Percentiles rank a stretch among this genome's conserved stretches.
Evolutionary conservation across 768 basidiomycete genomes (phyloP).

Genomic region (Lanmaoa rubissima): DNA sequence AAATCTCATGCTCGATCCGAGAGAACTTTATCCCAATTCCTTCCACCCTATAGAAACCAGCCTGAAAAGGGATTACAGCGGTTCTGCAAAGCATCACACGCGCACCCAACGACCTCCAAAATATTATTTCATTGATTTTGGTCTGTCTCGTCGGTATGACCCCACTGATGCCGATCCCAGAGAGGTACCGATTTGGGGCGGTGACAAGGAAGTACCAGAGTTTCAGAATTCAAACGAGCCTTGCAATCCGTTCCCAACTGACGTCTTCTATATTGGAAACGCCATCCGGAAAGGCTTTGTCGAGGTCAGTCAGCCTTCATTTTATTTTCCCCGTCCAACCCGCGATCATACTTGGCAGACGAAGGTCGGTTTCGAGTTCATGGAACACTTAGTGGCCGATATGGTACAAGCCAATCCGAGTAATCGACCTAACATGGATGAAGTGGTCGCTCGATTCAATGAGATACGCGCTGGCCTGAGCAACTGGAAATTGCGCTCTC

Average conservation of each 20-base stretch:
- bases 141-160: not conserved
- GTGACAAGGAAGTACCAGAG: slow-evolving; percentile 3
- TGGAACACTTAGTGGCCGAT: not conserved
- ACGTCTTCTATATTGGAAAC: not conserved
- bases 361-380: not conserved
- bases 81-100: not conserved
- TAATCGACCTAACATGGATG: slow-evolving; percentile 34
- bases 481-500: slow-evolving; percentile 26
- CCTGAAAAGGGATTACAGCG: not conserved
- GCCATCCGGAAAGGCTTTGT: not conserved
- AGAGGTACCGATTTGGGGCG: slow-evolving; percentile 31
- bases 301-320: not conserved
- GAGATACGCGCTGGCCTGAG: slow-evolving; percentile 1
- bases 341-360: not conserved
- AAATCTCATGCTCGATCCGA: not conserved
- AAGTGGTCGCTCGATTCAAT: slow-evolving; percentile 28
- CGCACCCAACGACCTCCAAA: not conserved
- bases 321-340: not conserved
- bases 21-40: not conserved
- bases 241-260: not conserved
- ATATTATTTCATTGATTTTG: not conserved
- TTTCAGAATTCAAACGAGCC: not conserved
- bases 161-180: not conserved
- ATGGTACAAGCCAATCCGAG: not conserved
- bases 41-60: not conserved